phyloP scores from a whole-genome alignment of 179 eudicot species.

The Gypsophila paniculata region DNA sequence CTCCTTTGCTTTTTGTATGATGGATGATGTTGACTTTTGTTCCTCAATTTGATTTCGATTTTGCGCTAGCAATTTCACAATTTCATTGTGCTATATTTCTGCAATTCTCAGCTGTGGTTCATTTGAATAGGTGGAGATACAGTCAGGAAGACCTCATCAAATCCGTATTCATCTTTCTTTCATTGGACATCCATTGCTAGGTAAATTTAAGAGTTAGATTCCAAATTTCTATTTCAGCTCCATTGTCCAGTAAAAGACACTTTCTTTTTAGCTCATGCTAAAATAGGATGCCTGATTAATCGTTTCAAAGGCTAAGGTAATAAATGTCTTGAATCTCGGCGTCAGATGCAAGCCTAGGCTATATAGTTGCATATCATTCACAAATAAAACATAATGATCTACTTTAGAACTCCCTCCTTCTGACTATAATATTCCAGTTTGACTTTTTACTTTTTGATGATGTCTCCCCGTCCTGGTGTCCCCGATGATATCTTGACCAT shows the following conservation, averaged over 20 bases:
- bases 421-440: no score
- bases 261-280: not conserved
- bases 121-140: slow-evolving; percentile 72
- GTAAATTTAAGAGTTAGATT: slow-evolving; percentile 32
- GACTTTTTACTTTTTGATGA: no score
- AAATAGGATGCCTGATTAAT: not conserved
- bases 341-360: no score
- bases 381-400: no score
- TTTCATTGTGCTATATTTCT: not conserved
- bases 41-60: slow-evolving; percentile 13
- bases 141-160: slow-evolving; percentile 98
- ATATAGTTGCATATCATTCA: no score
- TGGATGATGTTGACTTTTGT: not conserved
- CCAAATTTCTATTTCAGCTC: not conserved
- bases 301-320: not conserved
- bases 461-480: no score
- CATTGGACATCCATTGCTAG: slow-evolving; percentile 80
- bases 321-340: no score
- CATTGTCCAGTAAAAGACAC: not conserved
- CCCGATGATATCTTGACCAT: no score
- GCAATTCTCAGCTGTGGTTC: slow-evolving; percentile 9
- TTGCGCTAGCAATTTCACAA: not conserved
- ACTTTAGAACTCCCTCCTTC: no score
- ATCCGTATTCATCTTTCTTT: slow-evolving; percentile 94
- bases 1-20: slow-evolving; percentile 8